phyloP scores from a whole-genome alignment of 176 grass and related monocot species.

The Triticum turgidum region DNA sequence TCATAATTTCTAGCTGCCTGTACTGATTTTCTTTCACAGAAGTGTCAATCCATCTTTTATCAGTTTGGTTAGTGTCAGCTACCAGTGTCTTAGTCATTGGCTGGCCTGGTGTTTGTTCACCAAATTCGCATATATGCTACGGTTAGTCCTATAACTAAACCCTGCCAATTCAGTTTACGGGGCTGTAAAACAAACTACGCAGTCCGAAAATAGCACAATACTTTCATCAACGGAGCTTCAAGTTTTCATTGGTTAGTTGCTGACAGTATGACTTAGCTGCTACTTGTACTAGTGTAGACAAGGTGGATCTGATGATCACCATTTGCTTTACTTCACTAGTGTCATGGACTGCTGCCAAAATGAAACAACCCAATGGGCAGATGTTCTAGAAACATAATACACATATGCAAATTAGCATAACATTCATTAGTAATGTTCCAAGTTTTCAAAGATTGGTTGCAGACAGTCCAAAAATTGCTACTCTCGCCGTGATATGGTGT shows the following conservation, averaged over 20 bases:
- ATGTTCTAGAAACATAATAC: background rate
- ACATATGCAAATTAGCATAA: no score
- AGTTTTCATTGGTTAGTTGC: background rate
- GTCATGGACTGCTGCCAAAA: no score
- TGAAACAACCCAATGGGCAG: background rate
- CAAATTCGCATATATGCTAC: no score
- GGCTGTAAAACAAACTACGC: no score
- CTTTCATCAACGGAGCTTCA: background rate
- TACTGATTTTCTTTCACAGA: background rate
- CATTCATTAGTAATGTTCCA: background rate
- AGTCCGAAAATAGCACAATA: no score
- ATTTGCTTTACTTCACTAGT: no score
- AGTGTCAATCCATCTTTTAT: background rate
- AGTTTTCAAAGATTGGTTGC: background rate
- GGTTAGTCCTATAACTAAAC: no score
- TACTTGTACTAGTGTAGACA: background rate
- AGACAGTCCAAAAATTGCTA: background rate
- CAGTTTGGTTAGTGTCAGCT: background rate
- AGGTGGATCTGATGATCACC: background rate
- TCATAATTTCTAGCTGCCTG: background rate
- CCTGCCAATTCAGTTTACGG: no score
- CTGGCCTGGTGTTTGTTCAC: no score
- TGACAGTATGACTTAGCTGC: background rate
- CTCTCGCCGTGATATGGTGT: no score
- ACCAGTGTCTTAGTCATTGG: no score